Evolutionary conservation across 768 basidiomycete genomes (phyloP), one percentile per base, ranked within the genome.

Genomic region (Trametes sanguinea): DNA sequence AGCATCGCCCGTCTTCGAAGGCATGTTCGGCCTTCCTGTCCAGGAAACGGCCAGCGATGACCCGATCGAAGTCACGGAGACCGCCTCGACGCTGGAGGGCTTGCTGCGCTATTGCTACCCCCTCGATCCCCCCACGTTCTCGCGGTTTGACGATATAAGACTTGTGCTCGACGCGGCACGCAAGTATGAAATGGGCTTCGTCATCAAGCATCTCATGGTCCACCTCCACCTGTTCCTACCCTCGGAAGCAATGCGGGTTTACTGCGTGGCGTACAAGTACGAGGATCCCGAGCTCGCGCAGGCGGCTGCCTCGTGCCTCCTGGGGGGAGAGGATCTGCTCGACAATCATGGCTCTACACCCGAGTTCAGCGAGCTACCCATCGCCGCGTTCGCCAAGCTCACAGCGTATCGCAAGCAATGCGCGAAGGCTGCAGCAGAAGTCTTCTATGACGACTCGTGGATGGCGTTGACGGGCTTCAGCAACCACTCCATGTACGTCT

Each of bases 161-260:
- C 35, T 37, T 11, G 35, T 37, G 11, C 35, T 37, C 6, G 35
- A 37, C 6, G 35, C 35, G 35, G 35, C 35, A 11, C 35, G 35
- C 35, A 37, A 37, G 54, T 73, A 72, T 52, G 54, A 69, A 5
- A 67, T 73, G 63, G 32, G 6, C n/a, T 27, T 39, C 40, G 39
- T 62, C 42, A 33, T 32, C 30, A 53, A n/a, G 14, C 40, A 43
- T 10, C 32, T 47, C 45, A 22, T 16, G 10, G 9, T 0, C 5
- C 35, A 45, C 50, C 54, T 29, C 10, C 14, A 11, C 3, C 4
- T 9, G 32, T 59, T 51, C 58, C 54, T 54, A 45, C 45, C 45
- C 0, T 11, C 17, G 13, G 57, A 63, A 30, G 47, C 65, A 2
- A 60, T 62, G 29, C 66, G 64, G 1, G 55, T 60, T 4, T 69